Evolutionary conservation across 192 early-diverging fungal genomes (phyloP).

Genomic region (Coemansia sp.): DNA sequence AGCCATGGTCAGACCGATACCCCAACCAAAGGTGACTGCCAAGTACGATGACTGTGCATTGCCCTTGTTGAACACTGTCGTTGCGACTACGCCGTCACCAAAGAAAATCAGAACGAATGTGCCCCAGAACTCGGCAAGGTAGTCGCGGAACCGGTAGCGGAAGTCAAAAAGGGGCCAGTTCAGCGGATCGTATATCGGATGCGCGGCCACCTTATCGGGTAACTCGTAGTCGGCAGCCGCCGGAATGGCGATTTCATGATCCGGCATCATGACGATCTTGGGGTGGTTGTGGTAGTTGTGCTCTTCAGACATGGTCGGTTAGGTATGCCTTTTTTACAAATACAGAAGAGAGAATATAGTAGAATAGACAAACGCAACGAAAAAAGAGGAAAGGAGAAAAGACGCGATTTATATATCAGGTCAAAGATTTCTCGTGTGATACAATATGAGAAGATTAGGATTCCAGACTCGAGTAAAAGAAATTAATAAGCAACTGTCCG

Average conservation of each 20-base stretch:
- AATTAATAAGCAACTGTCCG: too few species aligned
- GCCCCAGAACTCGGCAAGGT: slow-evolving; percentile 73
- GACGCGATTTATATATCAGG: too few species aligned
- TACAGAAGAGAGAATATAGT: background rate
- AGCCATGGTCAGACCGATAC: slow-evolving; percentile 62
- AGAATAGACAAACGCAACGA: background rate
- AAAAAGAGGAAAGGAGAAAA: background rate
- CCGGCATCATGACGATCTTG: slow-evolving; percentile 28
- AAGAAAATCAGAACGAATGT: slow-evolving; percentile 67
- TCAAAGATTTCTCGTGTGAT: too few species aligned
- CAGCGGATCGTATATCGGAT: slow-evolving; percentile 42
- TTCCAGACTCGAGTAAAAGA: too few species aligned
- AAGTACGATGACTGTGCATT: slow-evolving; percentile 50
- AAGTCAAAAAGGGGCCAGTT: slow-evolving; percentile 43
- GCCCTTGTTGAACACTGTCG: slow-evolving; percentile 39
- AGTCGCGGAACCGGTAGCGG: slow-evolving; percentile 54
- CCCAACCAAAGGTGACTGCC: slow-evolving; percentile 61
- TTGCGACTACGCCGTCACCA: slow-evolving; percentile 64
- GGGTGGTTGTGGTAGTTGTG: slow-evolving; percentile 36
- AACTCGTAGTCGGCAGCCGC: slow-evolving; percentile 48
- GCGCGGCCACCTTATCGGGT: slow-evolving; percentile 15
- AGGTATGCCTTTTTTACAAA: background rate
- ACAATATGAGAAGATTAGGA: too few species aligned
- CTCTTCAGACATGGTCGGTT: slow-evolving; percentile 3
- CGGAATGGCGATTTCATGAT: slow-evolving; percentile 40